Evolutionary conservation across 345 rosid genomes (phyloP).

Genomic region (Ricinus communis): DNA sequence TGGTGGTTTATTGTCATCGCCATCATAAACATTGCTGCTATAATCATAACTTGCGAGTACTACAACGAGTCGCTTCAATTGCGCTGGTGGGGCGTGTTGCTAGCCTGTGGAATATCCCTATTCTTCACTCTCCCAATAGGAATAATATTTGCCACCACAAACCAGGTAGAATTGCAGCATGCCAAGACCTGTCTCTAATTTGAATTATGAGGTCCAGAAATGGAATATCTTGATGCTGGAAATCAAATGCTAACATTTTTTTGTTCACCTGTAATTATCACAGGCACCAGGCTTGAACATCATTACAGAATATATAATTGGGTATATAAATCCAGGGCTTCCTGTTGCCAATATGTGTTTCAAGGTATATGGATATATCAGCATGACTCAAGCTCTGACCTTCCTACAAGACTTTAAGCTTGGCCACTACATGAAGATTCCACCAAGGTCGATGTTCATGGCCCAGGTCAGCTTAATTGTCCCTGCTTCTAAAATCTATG

Average conservation of each 20-base stretch:
- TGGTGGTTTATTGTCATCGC: conserved; percentile 82
- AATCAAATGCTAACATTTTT: not conserved
- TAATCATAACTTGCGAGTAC: conserved; percentile 54
- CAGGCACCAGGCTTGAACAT: conserved; percentile 71
- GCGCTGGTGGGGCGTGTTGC: conserved; percentile 91
- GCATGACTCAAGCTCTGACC: conserved; percentile 72
- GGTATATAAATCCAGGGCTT: conserved; percentile 70
- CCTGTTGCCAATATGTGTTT: conserved; percentile 95
- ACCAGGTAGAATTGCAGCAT: conserved; percentile 39
- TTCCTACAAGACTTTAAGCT: conserved; percentile 75
- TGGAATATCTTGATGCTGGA: not conserved
- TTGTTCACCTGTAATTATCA: not conserved
- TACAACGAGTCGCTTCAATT: conserved; percentile 67
- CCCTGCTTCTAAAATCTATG: not conserved
- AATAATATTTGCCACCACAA: conserved; percentile 69
- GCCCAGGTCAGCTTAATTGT: conserved; percentile 51
- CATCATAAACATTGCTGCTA: conserved; percentile 43
- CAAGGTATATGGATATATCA: conserved; percentile 85
- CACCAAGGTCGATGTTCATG: conserved; percentile 79
- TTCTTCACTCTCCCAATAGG: conserved; percentile 79
- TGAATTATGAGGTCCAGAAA: not conserved
- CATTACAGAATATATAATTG: conserved; percentile 76
- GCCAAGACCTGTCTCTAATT: not conserved
- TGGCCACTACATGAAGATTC: conserved; percentile 95
- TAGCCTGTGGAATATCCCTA: conserved; percentile 78